Evolutionary conservation across 257 asterid genomes (phyloP).

Genomic region (Nicotiana tabacum): DNA sequence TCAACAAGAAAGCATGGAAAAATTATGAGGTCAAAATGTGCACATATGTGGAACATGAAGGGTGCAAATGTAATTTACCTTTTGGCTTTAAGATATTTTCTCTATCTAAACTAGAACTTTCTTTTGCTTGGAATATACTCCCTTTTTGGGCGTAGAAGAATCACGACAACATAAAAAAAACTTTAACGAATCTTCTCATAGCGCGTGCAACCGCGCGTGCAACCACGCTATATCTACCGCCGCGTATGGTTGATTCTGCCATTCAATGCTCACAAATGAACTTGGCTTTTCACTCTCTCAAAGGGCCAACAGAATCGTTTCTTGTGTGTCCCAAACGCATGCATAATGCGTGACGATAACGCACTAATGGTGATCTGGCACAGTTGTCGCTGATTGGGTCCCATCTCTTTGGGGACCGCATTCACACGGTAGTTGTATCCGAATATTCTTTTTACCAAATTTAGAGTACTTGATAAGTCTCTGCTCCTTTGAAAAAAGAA

Average conservation of each 20-base stretch:
- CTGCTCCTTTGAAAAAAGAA: background rate
- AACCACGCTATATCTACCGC: background rate
- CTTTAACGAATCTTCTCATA: background rate
- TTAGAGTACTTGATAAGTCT: background rate
- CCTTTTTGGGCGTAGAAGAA: background rate
- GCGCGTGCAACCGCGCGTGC: background rate
- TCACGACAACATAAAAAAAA: background rate
- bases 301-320: background rate
- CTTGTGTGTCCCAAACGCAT: background rate
- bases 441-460: background rate
- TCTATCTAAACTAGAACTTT: background rate
- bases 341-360: background rate
- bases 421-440: background rate
- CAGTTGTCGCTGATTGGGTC: background rate
- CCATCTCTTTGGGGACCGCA: background rate
- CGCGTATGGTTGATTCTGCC: background rate
- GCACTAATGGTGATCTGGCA: background rate
- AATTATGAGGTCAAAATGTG: background rate
- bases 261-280: background rate
- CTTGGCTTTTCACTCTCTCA: background rate
- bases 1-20: background rate
- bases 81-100: background rate
- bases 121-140: constrained; percentile 12
- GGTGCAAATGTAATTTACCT: background rate
- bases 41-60: background rate